Evolutionary conservation across 129 eudicot species (phyloP), one percentile per base, ranked within the genome.

Genomic region (Artemisia tridentata): DNA sequence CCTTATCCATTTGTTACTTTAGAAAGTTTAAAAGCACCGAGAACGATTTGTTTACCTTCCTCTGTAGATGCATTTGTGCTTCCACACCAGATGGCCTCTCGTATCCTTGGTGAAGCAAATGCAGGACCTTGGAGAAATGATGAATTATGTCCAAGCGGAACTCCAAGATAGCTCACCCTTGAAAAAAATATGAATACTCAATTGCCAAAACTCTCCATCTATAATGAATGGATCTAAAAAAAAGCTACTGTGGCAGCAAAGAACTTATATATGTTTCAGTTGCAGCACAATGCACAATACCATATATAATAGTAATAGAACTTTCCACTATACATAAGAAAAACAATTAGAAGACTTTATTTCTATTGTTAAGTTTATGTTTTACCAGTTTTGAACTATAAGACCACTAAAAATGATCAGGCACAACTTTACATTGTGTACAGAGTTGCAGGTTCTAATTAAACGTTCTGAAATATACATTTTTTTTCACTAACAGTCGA

Each of bases 91-190:
- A 92, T 89, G 74, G 98, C 98, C 65, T 92, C 98, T 84, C 98
- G 82, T 56, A 92, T 92, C 61, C 95, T 86, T 9, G 98, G 98
- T 49, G 98, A 96, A 63, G 95, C 98, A 75, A 92, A 92, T 43
- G 98, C 98, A 2, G 98, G 98, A 73, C 98, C 98, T 65, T 92
- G 98, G 48, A 92, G 96, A 79, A 92, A 92, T 0, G 98, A 92
- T 34, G 98, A 92, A 76, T 92, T 92, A 53, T 92, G 98, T 62
- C 98, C 98, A 29, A 92, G 81, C 78, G 98, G 98, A 72, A 92
- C 95, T 72, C 96, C 98, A 78, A 92, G 86, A 77, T 25, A 92
- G 90, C 82, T 92, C 96, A 52, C 98, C 98, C 96, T 92, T 70
- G 18, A 20, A 63, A 59, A n/a, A 67, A 59, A 67, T 48, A 21